Conservation (phyloP, 2,329 filamentous ascomycete species). For the Tolypocladium inflatum region DNA sequence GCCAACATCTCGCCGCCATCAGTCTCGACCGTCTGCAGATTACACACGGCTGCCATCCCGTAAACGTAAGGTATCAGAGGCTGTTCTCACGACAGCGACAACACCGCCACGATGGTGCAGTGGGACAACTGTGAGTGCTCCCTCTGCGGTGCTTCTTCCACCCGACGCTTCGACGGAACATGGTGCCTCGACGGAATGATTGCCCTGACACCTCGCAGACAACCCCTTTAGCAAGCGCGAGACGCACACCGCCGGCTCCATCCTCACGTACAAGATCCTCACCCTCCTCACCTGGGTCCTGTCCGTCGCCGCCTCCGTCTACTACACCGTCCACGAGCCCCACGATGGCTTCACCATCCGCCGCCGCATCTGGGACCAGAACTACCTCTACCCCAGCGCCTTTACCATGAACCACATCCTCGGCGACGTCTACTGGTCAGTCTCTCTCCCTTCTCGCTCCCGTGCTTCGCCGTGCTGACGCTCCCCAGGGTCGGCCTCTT, state of each 20-base stretch:
- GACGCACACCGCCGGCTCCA: constrained; percentile 47
- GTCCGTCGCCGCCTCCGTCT: constrained; percentile 61
- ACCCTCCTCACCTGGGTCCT: constrained; percentile 68
- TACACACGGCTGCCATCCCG: neutral
- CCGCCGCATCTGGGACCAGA: constrained; percentile 67
- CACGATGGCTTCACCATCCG: constrained; percentile 49
- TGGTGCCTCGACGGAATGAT: neutral
- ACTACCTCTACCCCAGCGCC: constrained; percentile 54
- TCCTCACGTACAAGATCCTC: constrained; percentile 67
- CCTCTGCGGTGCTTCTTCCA: neutral
- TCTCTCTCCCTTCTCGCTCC: neutral
- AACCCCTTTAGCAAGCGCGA: constrained; percentile 72
- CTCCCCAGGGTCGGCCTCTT: constrained; percentile 59
- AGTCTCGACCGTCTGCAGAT: neutral
- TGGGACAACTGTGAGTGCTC: neutral
- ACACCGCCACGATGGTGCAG: neutral
- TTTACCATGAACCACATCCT: constrained; percentile 64
- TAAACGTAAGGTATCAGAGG: neutral
- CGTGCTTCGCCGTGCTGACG: neutral
- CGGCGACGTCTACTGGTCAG: constrained; percentile 66
- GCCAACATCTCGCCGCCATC: neutral
- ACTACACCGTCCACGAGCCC: constrained; percentile 60
- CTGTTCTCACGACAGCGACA: neutral
- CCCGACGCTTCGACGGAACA: no score
- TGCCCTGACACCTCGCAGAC: constrained; percentile 30